Conservation (phyloP, 2,329 filamentous ascomycete genomes). For the Leptographium lundbergii region DNA sequence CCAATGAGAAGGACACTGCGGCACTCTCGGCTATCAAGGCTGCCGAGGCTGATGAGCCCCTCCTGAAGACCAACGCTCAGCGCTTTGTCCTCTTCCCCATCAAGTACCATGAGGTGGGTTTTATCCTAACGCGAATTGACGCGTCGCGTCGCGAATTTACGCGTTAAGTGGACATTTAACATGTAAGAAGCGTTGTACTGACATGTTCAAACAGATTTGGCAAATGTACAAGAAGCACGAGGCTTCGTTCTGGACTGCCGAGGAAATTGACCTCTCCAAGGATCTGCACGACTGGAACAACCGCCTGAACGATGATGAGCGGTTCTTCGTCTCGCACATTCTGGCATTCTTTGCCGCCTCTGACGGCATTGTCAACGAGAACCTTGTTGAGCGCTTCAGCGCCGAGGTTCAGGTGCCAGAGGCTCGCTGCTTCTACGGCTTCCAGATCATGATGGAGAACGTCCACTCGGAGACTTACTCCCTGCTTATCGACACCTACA, state of each 20-base stretch:
- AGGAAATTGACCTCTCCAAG: constrained; percentile 98
- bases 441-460: constrained; percentile 99
- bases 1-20: constrained; percentile 38
- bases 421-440: constrained; percentile 98
- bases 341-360: constrained; percentile 98
- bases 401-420: constrained; percentile 94
- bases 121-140: constrained; percentile 23
- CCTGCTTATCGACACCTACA: constrained; percentile 96
- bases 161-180: constrained; percentile 43
- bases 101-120: constrained; percentile 94
- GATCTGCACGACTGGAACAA: constrained; percentile 99
- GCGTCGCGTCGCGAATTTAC: constrained; percentile 32
- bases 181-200: constrained; percentile 17
- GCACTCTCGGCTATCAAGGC: constrained; percentile 42
- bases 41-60: constrained; percentile 72
- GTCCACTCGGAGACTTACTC: constrained; percentile 99
- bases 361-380: constrained; percentile 99
- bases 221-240: constrained; percentile 99
- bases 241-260: constrained; percentile 98
- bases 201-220: constrained; percentile 60
- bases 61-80: constrained; percentile 89
- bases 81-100: constrained; percentile 98
- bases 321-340: constrained; percentile 96
- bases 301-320: constrained; percentile 89
- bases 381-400: constrained; percentile 95